phyloP scores from a whole-genome alignment of 345 rosid species.

The Sisymbrium irio region DNA sequence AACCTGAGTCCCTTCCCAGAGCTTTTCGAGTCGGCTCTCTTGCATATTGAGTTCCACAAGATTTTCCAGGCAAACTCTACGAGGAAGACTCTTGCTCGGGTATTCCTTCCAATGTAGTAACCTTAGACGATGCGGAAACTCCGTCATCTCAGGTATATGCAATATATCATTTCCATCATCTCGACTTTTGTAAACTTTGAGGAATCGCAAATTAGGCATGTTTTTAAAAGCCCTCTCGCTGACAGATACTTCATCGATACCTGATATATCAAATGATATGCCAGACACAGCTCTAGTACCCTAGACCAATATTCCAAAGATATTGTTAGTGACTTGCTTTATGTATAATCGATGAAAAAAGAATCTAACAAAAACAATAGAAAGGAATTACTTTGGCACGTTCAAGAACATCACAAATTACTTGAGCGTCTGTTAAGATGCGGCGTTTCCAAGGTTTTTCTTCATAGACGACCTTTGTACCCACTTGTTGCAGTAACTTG shows the following conservation, averaged over 20 bases:
- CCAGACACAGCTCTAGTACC: slow-evolving; percentile 5
- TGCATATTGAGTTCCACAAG: slow-evolving; percentile 16
- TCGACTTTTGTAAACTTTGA: neutral
- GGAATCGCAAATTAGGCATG: slow-evolving; percentile 30
- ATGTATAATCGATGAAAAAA: neutral
- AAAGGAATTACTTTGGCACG: slow-evolving; percentile 2
- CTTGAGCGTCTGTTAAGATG: slow-evolving; percentile 14
- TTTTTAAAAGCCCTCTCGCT: neutral
- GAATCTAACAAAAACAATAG: neutral
- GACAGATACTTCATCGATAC: neutral
- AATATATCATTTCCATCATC: neutral
- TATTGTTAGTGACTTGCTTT: neutral
- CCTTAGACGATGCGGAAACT: slow-evolving; percentile 1
- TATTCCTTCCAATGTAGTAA: slow-evolving; percentile 24
- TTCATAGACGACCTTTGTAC: neutral
- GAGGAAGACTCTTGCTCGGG: slow-evolving; percentile 24
- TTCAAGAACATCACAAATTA: slow-evolving; percentile 22
- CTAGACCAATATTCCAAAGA: slow-evolving; percentile 1
- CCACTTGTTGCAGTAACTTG: slow-evolving; percentile 35
- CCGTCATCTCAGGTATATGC: neutral
- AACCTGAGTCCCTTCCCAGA: slow-evolving; percentile 35
- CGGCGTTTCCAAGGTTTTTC: slow-evolving; percentile 20
- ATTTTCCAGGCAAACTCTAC: neutral
- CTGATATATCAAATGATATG: slow-evolving; percentile 8
- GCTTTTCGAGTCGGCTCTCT: neutral